Evolutionary conservation across 306 rosid genomes (phyloP).

Genomic region (Arachis hypogaea): DNA sequence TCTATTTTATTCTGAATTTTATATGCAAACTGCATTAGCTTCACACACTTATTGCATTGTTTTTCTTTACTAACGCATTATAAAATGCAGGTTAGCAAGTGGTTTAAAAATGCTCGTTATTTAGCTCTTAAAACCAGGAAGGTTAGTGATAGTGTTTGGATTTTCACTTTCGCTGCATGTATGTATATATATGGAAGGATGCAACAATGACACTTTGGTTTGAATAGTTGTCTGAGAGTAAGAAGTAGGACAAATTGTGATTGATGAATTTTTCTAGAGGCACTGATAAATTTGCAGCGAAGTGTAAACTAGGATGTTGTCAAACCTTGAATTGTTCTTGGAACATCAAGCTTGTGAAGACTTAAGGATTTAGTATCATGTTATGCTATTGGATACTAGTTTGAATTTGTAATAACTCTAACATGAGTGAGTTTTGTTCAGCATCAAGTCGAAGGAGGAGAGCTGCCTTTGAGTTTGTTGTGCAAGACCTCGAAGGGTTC

Average conservation of each 20-base stretch:
- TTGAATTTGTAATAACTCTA: conserved; percentile 20
- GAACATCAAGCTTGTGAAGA: background rate
- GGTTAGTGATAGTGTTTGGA: conserved; percentile 40
- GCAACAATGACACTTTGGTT: background rate
- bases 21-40: no score
- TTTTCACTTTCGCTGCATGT: no score
- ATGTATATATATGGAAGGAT: background rate
- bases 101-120: conserved; percentile 98
- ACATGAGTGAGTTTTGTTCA: conserved; percentile 29
- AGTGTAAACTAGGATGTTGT: conserved; percentile 3
- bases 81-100: conserved; percentile 81
- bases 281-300: background rate
- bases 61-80: conserved; percentile 29
- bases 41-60: background rate
- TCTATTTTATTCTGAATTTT: background rate
- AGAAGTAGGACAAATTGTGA: conserved; percentile 1
- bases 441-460: conserved; percentile 52
- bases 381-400: background rate
- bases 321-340: background rate
- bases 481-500: conserved; percentile 44
- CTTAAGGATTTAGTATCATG: conserved; percentile 16
- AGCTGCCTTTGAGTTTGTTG: conserved; percentile 37
- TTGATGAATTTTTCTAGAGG: background rate
- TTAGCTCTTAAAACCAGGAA: conserved; percentile 77
- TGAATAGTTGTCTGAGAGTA: background rate